Conservation (phyloP, 371 early-diverging fungal species). For the Zychaea mexicana region DNA sequence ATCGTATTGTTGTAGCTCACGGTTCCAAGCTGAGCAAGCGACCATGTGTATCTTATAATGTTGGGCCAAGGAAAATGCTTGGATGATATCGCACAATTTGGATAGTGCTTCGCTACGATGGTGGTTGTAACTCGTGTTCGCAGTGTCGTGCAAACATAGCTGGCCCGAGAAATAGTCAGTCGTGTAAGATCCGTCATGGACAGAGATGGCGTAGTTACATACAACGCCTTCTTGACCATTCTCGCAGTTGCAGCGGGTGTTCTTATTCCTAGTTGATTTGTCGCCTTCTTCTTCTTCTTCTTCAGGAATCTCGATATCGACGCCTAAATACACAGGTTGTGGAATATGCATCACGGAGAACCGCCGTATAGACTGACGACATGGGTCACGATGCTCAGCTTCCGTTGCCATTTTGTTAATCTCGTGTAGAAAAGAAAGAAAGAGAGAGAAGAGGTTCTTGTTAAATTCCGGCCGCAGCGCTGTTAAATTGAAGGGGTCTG, state of each 20-base stretch:
- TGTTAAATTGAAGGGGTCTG: not conserved
- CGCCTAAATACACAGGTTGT: conserved; percentile 60
- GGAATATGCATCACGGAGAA: conserved; percentile 38
- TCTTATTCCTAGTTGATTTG: no score
- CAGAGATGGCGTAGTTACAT: conserved; percentile 45
- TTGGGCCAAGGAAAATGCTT: conserved; percentile 44
- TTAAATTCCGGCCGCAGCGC: no score
- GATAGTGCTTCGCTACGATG: conserved; percentile 33
- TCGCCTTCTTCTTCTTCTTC: no score
- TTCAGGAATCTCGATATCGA: conserved; percentile 52
- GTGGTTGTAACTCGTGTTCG: conserved; percentile 20
- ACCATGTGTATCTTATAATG: conserved; percentile 57
- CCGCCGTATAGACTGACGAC: conserved; percentile 21
- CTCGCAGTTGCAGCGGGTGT: no score
- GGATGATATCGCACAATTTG: conserved; percentile 39
- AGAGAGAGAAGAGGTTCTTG: not conserved
- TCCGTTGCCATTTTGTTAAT: conserved; percentile 16
- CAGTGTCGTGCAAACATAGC: conserved; percentile 3
- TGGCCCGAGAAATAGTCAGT: conserved; percentile 47
- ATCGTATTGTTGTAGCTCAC: conserved; percentile 3
- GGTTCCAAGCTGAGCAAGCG: conserved; percentile 40
- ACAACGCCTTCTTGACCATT: no score
- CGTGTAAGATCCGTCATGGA: conserved; percentile 61
- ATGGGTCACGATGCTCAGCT: conserved; percentile 25
- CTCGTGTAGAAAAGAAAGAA: not conserved